Evolutionary conservation across 2,329 filamentous ascomycete species (phyloP).

Genomic region (Knufia petricola): DNA sequence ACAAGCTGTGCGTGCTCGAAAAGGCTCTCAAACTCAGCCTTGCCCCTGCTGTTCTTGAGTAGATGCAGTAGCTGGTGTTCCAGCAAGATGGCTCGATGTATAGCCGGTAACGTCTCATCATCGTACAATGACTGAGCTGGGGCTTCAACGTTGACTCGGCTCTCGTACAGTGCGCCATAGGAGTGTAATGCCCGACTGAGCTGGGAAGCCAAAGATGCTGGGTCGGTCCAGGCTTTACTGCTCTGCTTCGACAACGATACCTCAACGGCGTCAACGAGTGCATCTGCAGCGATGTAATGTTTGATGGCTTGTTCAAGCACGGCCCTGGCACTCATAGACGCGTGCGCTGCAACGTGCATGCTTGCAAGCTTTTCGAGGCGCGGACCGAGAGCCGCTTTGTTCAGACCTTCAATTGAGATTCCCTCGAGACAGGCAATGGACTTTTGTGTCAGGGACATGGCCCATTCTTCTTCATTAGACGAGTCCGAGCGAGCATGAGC

Average conservation of each 20-base stretch:
- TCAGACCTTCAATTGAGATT: slow-evolving; percentile 28
- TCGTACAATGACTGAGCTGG: slow-evolving; percentile 13
- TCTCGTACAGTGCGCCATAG: neutral
- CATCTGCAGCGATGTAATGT: slow-evolving; percentile 32
- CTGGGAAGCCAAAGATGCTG: slow-evolving; percentile 29
- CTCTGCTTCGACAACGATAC: slow-evolving; percentile 24
- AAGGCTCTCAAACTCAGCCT: neutral
- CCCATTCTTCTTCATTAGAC: neutral
- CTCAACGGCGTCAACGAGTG: slow-evolving; percentile 26
- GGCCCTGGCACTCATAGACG: slow-evolving; percentile 30
- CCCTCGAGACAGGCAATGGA: slow-evolving; percentile 31
- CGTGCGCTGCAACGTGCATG: slow-evolving; percentile 29
- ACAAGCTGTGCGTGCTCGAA: slow-evolving; percentile 4
- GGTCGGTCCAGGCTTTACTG: slow-evolving; percentile 26
- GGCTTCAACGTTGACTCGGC: neutral
- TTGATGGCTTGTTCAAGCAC: slow-evolving; percentile 33
- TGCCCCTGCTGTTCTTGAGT: neutral
- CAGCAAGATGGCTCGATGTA: slow-evolving; percentile 18
- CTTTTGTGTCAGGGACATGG: slow-evolving; percentile 19
- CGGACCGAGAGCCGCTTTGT: slow-evolving; percentile 31
- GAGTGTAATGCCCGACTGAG: slow-evolving; percentile 27
- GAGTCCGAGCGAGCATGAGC: slow-evolving; percentile 37
- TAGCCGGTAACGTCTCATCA: slow-evolving; percentile 9
- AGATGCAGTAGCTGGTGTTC: slow-evolving; percentile 14
- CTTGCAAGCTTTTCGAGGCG: slow-evolving; percentile 38